Evolutionary conservation across 805 yeast species (phyloP).

Genomic region (Isabelozyma heimii): DNA sequence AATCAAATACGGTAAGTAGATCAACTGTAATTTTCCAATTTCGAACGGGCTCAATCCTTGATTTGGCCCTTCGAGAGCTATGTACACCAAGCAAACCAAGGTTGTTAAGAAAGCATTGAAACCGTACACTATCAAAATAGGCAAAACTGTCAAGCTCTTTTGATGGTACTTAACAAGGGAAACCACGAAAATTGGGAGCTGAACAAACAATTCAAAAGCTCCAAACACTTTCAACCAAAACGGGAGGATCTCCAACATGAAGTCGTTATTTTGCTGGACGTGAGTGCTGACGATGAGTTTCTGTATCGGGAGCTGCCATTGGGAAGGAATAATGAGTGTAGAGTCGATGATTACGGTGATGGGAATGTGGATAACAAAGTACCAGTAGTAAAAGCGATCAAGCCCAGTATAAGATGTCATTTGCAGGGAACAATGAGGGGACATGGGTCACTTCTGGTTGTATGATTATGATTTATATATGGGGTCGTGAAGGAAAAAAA

Average conservation of each 20-base stretch:
- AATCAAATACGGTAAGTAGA: constrained; percentile 70
- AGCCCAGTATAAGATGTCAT: neutral
- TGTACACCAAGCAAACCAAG: constrained; percentile 61
- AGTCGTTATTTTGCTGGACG: constrained; percentile 64
- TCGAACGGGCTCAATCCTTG: constrained; percentile 39
- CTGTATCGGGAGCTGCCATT: constrained; percentile 49
- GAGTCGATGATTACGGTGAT: constrained; percentile 77
- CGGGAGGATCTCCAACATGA: constrained; percentile 58
- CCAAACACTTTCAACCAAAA: constrained; percentile 76
- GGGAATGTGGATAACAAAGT: constrained; percentile 67
- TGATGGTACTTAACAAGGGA: constrained; percentile 29
- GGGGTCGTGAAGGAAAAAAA: too few species aligned
- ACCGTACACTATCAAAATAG: constrained; percentile 62
- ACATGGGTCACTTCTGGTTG: too few species aligned
- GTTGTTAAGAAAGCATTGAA: constrained; percentile 84
- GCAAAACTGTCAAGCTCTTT: constrained; percentile 10
- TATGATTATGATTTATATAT: too few species aligned
- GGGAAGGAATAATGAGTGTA: constrained; percentile 60
- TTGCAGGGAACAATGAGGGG: too few species aligned
- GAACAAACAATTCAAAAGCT: constrained; percentile 67
- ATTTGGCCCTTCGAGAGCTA: constrained; percentile 30
- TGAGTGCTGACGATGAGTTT: constrained; percentile 55
- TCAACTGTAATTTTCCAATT: constrained; percentile 39
- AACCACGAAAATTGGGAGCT: constrained; percentile 71
- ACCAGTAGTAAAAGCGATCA: constrained; percentile 48